Percentiles rank a stretch among this genome's conserved stretches.
Conservation (phyloP, 495 filamentous ascomycete species). For the Trichoderma reesei region DNA sequence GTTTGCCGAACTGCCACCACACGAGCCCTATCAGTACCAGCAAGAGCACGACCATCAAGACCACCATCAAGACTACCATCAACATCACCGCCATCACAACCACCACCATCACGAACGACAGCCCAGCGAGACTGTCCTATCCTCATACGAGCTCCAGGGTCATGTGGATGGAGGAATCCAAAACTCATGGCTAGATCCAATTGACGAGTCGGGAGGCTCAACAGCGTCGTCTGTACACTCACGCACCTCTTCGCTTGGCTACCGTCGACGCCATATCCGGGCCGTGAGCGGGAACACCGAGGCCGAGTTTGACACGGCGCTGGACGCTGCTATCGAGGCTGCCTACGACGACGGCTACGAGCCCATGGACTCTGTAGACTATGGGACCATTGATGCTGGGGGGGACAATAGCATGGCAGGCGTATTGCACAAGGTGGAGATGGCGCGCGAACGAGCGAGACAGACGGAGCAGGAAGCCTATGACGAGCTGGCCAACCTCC, state of each 20-base stretch:
- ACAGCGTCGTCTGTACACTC: constrained; percentile 75
- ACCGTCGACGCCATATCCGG: constrained; percentile 57
- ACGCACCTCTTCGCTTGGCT: constrained; percentile 56
- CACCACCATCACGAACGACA: no score
- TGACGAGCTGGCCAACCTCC: constrained; percentile 44
- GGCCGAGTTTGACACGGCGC: constrained; percentile 87
- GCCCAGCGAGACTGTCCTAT: not conserved
- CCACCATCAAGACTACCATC: no score
- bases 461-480: constrained; percentile 71
- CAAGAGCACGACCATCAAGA: not conserved
- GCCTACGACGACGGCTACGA: constrained; percentile 92
- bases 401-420: constrained; percentile 45
- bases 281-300: constrained; percentile 67
- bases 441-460: constrained; percentile 68
- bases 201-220: constrained; percentile 87
- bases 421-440: constrained; percentile 59
- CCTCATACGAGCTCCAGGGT: not conserved
- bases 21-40: not conserved
- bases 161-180: constrained; percentile 6
- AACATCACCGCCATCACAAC: no score
- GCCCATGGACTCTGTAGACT: constrained; percentile 47
- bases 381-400: constrained; percentile 36
- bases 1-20: not conserved
- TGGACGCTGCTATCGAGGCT: constrained; percentile 93
- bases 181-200: constrained; percentile 85